A percentile compares a stretch with the other conserved stretches of the same genome.
Conservation (phyloP, 139 green algal species). For the Trebouxia sp. region DNA sequence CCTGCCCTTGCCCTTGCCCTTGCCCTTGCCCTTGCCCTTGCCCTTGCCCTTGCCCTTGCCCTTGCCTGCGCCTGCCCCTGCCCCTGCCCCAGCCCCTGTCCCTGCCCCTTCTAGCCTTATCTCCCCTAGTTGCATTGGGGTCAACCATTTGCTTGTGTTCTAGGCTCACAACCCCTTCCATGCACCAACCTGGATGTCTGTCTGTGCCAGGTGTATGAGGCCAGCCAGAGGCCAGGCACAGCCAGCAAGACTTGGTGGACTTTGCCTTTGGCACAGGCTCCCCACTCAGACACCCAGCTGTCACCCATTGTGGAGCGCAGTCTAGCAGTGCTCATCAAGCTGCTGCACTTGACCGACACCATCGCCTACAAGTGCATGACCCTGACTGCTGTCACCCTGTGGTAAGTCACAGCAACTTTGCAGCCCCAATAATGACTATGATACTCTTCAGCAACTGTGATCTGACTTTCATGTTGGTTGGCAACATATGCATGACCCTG, state of each 20-base stretch:
- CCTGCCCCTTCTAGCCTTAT: too few relatives aligned
- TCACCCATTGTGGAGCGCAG: conserved; percentile 47
- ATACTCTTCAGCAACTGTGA: too few relatives aligned
- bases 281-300: conserved; percentile 40
- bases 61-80: too few relatives aligned
- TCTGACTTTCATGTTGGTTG: not conserved
- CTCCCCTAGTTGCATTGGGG: too few relatives aligned
- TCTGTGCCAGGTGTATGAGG: conserved; percentile 25
- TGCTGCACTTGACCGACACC: conserved; percentile 43
- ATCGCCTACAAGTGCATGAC: conserved; percentile 58
- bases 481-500: not conserved
- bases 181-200: too few relatives aligned
- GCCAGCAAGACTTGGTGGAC: conserved; percentile 65
- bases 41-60: too few relatives aligned
- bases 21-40: too few relatives aligned
- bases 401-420: conserved; percentile 19
- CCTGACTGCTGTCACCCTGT: conserved; percentile 41
- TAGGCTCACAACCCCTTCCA: too few relatives aligned
- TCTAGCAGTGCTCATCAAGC: conserved; percentile 61
- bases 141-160: too few relatives aligned
- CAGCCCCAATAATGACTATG: too few relatives aligned
- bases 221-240: conserved; percentile 21
- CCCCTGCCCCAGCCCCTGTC: too few relatives aligned
- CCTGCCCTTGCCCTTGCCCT: too few relatives aligned
- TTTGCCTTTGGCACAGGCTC: conserved; percentile 50